Conservation (phyloP, 1,139 yeast species). For the Blastobotrys apis region DNA sequence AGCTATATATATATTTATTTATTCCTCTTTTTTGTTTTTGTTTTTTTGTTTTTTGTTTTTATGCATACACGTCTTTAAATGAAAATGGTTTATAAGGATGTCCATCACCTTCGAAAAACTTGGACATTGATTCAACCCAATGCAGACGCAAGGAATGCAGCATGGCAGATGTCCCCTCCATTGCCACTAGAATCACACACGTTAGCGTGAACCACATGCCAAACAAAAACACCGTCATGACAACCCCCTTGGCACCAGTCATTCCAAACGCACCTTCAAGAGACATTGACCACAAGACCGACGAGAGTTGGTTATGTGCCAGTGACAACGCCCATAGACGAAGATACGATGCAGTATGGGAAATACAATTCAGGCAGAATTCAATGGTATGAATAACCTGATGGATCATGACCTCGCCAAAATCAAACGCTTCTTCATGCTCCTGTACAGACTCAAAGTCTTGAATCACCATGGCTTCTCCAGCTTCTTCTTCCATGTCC, state of each 20-base stretch:
- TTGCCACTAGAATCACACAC: slow-evolving; percentile 81
- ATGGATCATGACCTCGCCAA: slow-evolving; percentile 93
- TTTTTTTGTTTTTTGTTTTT: not conserved
- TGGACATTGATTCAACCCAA: slow-evolving; percentile 99
- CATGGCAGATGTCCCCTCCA: slow-evolving; percentile 99
- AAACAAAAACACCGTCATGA: slow-evolving; percentile 72
- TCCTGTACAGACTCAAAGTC: slow-evolving; percentile 20
- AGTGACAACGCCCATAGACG: slow-evolving; percentile 96
- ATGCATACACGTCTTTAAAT: slow-evolving; percentile 35
- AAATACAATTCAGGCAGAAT: slow-evolving; percentile 93
- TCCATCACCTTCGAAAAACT: slow-evolving; percentile 96
- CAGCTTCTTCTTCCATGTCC: slow-evolving; percentile 25
- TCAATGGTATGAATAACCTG: slow-evolving; percentile 98
- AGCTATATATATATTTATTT: not conserved
- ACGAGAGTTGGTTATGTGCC: slow-evolving; percentile 94
- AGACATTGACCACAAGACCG: slow-evolving; percentile 96
- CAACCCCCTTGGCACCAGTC: slow-evolving; percentile 64
- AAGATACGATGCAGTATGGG: slow-evolving; percentile 95
- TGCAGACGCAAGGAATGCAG: slow-evolving; percentile 92
- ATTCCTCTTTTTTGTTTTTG: not conserved
- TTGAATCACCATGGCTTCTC: slow-evolving; percentile 26
- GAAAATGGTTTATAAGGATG: slow-evolving; percentile 79
- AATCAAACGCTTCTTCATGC: slow-evolving; percentile 37
- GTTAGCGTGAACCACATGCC: slow-evolving; percentile 95
- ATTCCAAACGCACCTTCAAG: slow-evolving; percentile 74